A percentile compares a stretch with the other conserved stretches of the same genome.
Evolutionary conservation across 164 flowering plant genomes (phyloP).

Genomic region (Nymphaea thermarum): DNA sequence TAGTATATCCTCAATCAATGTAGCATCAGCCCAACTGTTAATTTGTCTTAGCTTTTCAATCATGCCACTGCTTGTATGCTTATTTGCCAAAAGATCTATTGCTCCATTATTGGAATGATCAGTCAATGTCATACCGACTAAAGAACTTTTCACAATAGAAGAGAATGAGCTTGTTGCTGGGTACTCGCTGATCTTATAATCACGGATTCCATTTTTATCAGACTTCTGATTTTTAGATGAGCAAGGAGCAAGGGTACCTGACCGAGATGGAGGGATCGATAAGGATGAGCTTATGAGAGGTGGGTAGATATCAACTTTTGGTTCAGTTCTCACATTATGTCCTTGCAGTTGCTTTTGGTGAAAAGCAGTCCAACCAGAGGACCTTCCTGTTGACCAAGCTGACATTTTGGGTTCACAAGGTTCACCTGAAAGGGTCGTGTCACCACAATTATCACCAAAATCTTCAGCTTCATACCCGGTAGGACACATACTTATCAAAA

Average conservation of each 20-base stretch:
- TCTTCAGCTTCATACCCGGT: conserved; percentile 1
- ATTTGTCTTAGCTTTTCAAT: conserved; percentile 28
- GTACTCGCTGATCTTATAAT: neutral
- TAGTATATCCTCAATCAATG: conserved; percentile 65
- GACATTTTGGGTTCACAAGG: conserved; percentile 21
- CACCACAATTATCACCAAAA: neutral
- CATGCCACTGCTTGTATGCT: conserved; percentile 7
- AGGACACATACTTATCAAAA: conserved; percentile 37
- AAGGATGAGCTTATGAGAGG: conserved; percentile 18
- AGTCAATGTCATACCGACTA: neutral
- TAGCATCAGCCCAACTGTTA: conserved; percentile 55
- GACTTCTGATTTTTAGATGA: neutral
- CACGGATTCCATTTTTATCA: neutral
- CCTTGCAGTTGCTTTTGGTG: conserved; percentile 32
- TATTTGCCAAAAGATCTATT: neutral
- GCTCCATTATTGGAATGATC: neutral
- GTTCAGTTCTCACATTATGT: conserved; percentile 16
- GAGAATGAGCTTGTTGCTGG: neutral
- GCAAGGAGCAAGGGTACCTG: neutral
- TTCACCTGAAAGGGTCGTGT: conserved; percentile 4
- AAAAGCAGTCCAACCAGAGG: conserved; percentile 78
- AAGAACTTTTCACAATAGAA: neutral
- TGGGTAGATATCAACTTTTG: conserved; percentile 40
- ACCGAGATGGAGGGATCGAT: conserved; percentile 5
- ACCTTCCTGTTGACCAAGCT: conserved; percentile 15